Evolutionary conservation across 768 basidiomycete species (phyloP).

Genomic region (Leccinellum luteum): DNA sequence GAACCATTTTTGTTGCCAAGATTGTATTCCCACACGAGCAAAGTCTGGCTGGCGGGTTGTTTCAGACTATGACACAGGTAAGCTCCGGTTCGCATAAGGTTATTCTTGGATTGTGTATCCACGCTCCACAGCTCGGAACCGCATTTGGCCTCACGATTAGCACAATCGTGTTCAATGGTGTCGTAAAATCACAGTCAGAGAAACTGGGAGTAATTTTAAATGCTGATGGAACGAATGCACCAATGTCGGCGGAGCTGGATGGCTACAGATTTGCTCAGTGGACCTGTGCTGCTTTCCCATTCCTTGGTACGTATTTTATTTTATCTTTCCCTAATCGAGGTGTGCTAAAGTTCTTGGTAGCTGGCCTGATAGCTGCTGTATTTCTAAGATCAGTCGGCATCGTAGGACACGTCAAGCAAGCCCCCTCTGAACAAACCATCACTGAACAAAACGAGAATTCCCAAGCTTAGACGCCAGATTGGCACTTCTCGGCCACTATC

Average conservation of each 20-base stretch:
- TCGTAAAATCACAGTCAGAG: slow-evolving; percentile 35
- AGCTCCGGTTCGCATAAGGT: slow-evolving; percentile 5
- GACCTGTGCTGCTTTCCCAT: slow-evolving; percentile 59
- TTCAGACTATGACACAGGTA: slow-evolving; percentile 78
- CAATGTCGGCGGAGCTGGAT: slow-evolving; percentile 38
- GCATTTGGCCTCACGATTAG: slow-evolving; percentile 69
- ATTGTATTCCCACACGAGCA: slow-evolving; percentile 67
- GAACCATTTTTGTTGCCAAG: slow-evolving; percentile 73
- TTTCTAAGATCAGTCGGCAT: slow-evolving; percentile 43
- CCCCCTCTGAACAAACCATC: slow-evolving; percentile 25
- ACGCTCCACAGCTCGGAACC: slow-evolving; percentile 51
- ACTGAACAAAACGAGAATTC: slow-evolving; percentile 3
- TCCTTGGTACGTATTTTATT: slow-evolving; percentile 41
- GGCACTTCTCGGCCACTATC: background rate
- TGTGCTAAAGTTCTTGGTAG: slow-evolving; percentile 14
- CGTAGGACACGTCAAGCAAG: slow-evolving; percentile 31
- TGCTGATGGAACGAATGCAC: slow-evolving; percentile 28
- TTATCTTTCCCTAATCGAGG: background rate
- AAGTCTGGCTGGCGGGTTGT: slow-evolving; percentile 70
- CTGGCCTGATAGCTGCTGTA: slow-evolving; percentile 31
- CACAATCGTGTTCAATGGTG: slow-evolving; percentile 66
- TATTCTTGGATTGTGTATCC: background rate
- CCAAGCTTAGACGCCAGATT: slow-evolving; percentile 5
- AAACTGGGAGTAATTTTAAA: slow-evolving; percentile 33
- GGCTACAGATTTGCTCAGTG: slow-evolving; percentile 67